Percentiles rank a stretch among this genome's conserved stretches.
Evolutionary conservation across 495 filamentous ascomycete genomes (phyloP).

Genomic region (Tuber borchii): DNA sequence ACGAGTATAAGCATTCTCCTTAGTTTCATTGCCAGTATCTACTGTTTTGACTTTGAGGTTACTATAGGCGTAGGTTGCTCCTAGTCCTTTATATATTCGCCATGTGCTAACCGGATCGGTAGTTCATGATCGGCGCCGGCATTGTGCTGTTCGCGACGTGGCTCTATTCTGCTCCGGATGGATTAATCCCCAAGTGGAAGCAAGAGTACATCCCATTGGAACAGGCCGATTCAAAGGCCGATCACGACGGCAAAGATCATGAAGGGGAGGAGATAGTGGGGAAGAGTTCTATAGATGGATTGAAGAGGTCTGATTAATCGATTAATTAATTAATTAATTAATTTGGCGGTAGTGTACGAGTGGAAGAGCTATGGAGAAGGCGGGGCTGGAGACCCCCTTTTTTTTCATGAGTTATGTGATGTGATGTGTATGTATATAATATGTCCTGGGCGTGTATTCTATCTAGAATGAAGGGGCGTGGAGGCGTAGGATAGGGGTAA

Average conservation of each 20-base stretch:
- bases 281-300: conserved; percentile 14
- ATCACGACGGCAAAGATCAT: conserved; percentile 23
- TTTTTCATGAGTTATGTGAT: neutral
- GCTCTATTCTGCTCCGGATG: conserved; percentile 62
- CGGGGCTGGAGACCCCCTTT: neutral
- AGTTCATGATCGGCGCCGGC: conserved; percentile 76
- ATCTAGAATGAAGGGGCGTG: neutral
- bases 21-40: conserved; percentile 74
- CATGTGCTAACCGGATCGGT: conserved; percentile 28
- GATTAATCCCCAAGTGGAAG: neutral
- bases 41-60: conserved; percentile 72
- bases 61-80: conserved; percentile 57
- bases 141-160: conserved; percentile 75
- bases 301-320: conserved; percentile 30
- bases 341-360: neutral
- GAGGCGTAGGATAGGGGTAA: neutral
- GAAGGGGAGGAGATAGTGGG: conserved; percentile 17
- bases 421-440: neutral
- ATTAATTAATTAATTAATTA: conserved; percentile 7
- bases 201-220: conserved; percentile 34
- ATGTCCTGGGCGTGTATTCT: neutral
- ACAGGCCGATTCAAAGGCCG: conserved; percentile 27
- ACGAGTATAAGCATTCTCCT: conserved; percentile 83
- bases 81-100: neutral
- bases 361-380: neutral